Base-by-base conservation (phyloP, 2,329 filamentous ascomycete species). In the Zalaria obscura region DNA sequence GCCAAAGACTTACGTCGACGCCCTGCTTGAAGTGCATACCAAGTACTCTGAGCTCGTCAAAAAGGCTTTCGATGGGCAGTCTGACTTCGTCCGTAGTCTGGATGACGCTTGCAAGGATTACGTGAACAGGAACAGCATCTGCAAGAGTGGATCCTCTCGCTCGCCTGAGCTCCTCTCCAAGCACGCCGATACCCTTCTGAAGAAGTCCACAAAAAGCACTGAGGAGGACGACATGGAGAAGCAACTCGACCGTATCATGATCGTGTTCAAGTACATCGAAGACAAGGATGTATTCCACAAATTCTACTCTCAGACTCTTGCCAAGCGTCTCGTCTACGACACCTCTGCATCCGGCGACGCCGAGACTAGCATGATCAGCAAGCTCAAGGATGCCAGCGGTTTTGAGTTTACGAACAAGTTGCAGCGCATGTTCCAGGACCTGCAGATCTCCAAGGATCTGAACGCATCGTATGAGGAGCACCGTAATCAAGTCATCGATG, bases 211-310 rank as follows among this genome's bases (percentile, higher is more conserved):
- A 27, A 93, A 88, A 52, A 86, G 87, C 52, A 85, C 87, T 9
- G 91, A 96, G 57, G 91, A 98, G 57, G 82, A 84, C 28, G 89
- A 98, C 56, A 73, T 96, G 53, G 91, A 98, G 65, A 80, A 82
- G 50, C 82, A 86, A 28, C 69, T 96, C 27, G 78, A 77, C 18
- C 85, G 95, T 60, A 91, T 98, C 54, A 98, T 98, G 91, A 95
- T 89, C 1, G 86, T 98, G 42, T 98, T 98, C 76, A 96, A 96
- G 68, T 98, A 98, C 64, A 96, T 98, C 48, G 91, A 98, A 60
- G 93, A 98, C 65, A 98, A 98, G 71, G 91, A 98, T 56, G 93
- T 98, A 4, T 98, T 98, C 73, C 91, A 96, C 63, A 98, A 96
- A 63, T 98, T 95, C 65, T 98, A 98, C 66, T 93, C 89, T 2